Evolutionary conservation across 192 early-diverging fungal species (phyloP).

Genomic region (Backusella luteola): DNA sequence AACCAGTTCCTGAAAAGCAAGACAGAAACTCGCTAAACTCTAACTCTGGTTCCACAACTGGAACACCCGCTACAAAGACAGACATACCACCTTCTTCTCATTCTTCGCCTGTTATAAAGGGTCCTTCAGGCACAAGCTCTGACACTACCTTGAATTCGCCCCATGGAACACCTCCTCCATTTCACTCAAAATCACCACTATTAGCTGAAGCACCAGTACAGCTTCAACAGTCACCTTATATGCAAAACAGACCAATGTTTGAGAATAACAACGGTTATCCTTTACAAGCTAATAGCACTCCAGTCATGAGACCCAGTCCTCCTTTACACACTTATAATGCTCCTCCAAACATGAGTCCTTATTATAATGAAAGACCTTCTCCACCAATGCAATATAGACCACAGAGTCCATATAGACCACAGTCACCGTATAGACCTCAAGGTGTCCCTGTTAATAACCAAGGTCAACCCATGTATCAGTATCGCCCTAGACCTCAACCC

Average conservation of each 20-base stretch:
- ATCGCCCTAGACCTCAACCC: not conserved
- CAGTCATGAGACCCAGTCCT: not conserved
- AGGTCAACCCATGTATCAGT: not conserved
- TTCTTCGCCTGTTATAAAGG: not conserved
- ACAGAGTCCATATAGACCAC: not conserved
- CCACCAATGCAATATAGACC: not conserved
- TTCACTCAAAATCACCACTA: not conserved
- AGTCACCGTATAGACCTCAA: not conserved
- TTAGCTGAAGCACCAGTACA: not conserved
- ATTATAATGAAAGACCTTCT: slow-evolving; percentile 9
- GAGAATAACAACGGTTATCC: not conserved
- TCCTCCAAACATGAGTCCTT: not conserved
- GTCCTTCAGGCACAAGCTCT: not conserved
- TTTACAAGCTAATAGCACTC: not conserved
- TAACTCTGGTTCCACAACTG: not conserved
- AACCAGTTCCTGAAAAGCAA: not conserved
- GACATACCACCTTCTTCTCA: not conserved
- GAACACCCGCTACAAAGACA: not conserved
- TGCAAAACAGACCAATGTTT: not conserved
- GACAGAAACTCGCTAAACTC: not conserved
- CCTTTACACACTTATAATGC: not conserved
- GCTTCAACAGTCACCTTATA: not conserved
- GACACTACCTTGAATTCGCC: not conserved
- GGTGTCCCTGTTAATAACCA: not conserved
- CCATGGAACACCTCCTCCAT: not conserved